Conservation (phyloP, 2,329 filamentous ascomycete genomes). For the Nemania sp. region DNA sequence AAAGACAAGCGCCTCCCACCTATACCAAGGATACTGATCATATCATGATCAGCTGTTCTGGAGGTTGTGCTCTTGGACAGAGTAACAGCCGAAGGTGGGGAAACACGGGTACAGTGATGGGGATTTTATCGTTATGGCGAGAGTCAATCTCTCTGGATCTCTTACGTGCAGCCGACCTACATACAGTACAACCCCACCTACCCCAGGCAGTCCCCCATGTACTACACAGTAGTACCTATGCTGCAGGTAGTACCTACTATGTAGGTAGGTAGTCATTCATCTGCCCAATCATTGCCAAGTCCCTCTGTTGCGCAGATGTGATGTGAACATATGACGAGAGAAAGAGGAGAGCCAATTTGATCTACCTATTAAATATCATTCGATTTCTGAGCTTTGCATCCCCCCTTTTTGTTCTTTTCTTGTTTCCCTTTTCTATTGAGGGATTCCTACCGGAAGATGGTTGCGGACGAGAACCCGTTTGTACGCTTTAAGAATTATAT, state of each 20-base stretch:
- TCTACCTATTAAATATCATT: constrained; percentile 1
- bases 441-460: constrained; percentile 25
- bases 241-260: no score
- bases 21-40: constrained; percentile 4
- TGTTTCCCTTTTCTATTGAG: background rate
- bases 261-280: no score
- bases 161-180: no score
- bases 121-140: constrained; percentile 16
- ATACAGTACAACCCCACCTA: no score
- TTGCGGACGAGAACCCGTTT: constrained; percentile 52
- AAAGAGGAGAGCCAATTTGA: background rate
- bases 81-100: background rate
- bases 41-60: constrained; percentile 27
- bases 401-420: no score
- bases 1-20: background rate
- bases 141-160: background rate
- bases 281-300: no score
- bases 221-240: no score
- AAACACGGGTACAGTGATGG: constrained; percentile 11
- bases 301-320: background rate
- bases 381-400: background rate
- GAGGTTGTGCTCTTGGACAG: background rate
- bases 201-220: no score
- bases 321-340: background rate
- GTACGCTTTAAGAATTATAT: constrained; percentile 57